A percentile compares a stretch with the other conserved stretches of the same genome.
These are phyloP conservation scores for Aleurites moluccanus DNA, from an alignment of 441 rosid genomes.

Conservation along the genomic window DNA sequence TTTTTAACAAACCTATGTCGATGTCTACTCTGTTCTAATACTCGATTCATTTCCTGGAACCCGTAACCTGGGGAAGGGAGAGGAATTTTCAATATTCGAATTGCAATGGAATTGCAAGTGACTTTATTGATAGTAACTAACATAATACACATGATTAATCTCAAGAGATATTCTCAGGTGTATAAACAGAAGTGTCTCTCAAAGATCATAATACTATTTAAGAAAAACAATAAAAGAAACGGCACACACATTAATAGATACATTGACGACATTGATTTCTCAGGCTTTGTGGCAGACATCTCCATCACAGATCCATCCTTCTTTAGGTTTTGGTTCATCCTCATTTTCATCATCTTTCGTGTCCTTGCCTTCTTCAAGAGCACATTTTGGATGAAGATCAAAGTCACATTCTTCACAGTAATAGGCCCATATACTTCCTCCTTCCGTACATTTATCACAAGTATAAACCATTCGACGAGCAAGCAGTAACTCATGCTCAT, in stretches of 20 bases:
- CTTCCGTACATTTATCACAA: constrained; percentile 50
- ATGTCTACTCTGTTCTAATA: too few species aligned
- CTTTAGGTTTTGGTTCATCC: constrained; percentile 20
- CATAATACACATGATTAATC: not conserved
- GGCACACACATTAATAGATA: not conserved
- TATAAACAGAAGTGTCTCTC: not conserved
- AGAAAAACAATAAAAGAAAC: not conserved
- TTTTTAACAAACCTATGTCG: not conserved
- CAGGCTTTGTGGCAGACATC: constrained; percentile 47
- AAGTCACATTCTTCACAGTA: constrained; percentile 61
- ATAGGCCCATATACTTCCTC: constrained; percentile 53
- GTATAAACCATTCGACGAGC: constrained; percentile 29
- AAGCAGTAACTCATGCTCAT: constrained; percentile 61
- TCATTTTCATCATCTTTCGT: constrained; percentile 25
- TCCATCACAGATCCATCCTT: constrained; percentile 66
- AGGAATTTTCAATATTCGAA: not conserved
- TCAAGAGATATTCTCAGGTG: not conserved
- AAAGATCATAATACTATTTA: not conserved
- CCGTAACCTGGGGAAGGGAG: not conserved
- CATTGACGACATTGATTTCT: not conserved
- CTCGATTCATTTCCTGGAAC: not conserved
- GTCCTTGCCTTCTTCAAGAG: constrained; percentile 35
- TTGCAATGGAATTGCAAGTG: not conserved
- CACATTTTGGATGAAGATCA: constrained; percentile 71
- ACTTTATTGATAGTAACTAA: not conserved